These are phyloP conservation scores for Panellus pusillus DNA, from an alignment of 768 basidiomycete species.

Conservation along the genomic window DNA sequence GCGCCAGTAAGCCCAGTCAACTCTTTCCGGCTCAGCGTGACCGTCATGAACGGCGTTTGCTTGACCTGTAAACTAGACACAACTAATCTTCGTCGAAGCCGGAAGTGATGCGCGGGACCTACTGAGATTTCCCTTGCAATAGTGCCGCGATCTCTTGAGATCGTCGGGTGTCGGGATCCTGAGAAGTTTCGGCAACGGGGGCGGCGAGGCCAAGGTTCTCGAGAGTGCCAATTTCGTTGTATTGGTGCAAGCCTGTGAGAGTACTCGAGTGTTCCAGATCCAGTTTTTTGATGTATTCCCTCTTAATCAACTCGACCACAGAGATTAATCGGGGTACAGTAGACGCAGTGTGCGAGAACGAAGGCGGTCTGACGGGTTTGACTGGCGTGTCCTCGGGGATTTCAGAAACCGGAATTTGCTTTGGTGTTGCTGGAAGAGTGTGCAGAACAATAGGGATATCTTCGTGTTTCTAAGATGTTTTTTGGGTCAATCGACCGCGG, in stretches of 20 bases:
- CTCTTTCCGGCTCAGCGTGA: constrained; percentile 56
- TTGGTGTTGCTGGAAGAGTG: constrained; percentile 47
- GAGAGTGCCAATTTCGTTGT: constrained; percentile 67
- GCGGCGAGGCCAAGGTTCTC: constrained; percentile 37
- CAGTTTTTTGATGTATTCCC: constrained; percentile 66
- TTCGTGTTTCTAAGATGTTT: constrained; percentile 42
- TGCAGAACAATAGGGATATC: constrained; percentile 54
- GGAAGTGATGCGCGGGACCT: constrained; percentile 26
- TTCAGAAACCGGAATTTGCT: constrained; percentile 3
- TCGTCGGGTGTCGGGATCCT: constrained; percentile 25
- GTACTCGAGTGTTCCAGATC: constrained; percentile 41
- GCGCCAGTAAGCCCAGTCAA: constrained; percentile 45
- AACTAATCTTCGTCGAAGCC: constrained; percentile 4
- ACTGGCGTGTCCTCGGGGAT: constrained; percentile 1
- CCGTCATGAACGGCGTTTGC: constrained; percentile 66
- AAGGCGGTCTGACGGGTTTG: constrained; percentile 12
- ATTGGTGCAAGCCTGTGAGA: constrained; percentile 66
- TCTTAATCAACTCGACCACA: constrained; percentile 82
- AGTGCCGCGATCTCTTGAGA: constrained; percentile 40
- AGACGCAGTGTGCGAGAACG: constrained; percentile 35
- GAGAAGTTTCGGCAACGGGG: constrained; percentile 12
- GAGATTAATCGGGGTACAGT: constrained; percentile 66
- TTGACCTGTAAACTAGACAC: constrained; percentile 49
- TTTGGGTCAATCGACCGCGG: background rate
- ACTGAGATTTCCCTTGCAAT: constrained; percentile 64